Percentiles rank a stretch among this genome's conserved stretches.
Conservation (phyloP, 2,329 filamentous ascomycete genomes). For the Penicillium sp. region DNA sequence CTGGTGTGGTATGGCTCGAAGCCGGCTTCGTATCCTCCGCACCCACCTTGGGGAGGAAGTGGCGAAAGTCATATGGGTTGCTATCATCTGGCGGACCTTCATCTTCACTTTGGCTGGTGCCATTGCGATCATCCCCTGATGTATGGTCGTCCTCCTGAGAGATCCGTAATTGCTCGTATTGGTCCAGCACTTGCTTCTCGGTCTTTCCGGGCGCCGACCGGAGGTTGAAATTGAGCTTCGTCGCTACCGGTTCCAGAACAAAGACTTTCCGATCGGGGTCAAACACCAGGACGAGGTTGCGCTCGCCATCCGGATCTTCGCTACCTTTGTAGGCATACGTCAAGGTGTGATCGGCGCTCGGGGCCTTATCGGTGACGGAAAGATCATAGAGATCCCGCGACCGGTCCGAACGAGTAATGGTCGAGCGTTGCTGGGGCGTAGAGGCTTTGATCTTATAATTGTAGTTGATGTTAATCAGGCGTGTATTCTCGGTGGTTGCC, state of each 20-base stretch:
- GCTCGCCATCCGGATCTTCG: constrained; percentile 34
- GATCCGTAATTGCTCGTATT: constrained; percentile 59
- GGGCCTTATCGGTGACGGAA: constrained; percentile 39
- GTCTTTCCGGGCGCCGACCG: constrained; percentile 61
- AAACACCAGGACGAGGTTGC: constrained; percentile 58
- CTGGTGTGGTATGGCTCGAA: constrained; percentile 35
- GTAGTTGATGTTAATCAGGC: constrained; percentile 41
- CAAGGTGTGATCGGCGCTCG: constrained; percentile 36
- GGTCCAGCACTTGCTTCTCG: constrained; percentile 59
- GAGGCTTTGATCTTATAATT: constrained; percentile 44
- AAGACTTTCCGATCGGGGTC: constrained; percentile 69
- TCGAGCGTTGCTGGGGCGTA: constrained; percentile 35
- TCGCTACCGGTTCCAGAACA: constrained; percentile 73
- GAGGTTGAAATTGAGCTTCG: constrained; percentile 83
- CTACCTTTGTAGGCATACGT: constrained; percentile 40
- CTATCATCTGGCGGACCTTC: constrained; percentile 40
- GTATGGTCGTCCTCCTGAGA: constrained; percentile 34
- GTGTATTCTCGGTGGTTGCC: constrained; percentile 24
- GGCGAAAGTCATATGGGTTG: constrained; percentile 47
- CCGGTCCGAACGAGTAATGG: constrained; percentile 31
- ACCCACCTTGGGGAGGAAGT: constrained; percentile 43
- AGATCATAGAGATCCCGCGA: constrained; percentile 38
- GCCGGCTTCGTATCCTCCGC: constrained; percentile 31
- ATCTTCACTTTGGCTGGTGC: constrained; percentile 33
- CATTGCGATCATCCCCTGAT: constrained; percentile 31